Base-by-base conservation (phyloP, 2,329 filamentous ascomycete species). In the Daldinia sp. region DNA sequence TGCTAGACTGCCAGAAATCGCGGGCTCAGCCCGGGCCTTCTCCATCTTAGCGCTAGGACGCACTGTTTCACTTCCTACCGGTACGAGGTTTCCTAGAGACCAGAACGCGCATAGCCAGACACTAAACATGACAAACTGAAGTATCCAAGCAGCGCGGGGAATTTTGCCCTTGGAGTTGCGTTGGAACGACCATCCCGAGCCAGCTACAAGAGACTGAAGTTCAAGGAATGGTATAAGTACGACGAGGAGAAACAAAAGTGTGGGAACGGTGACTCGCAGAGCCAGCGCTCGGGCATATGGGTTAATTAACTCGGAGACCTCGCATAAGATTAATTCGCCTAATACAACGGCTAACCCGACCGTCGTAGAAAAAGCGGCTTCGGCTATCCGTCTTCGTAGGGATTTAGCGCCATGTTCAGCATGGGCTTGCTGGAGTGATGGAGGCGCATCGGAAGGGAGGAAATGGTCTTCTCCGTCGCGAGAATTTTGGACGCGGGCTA, bases 291-390 rank as follows among this genome's bases (percentile, higher is more conserved):
- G 85, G 12, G 92, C 92, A 35, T 84, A 83, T 6, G 89, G 85
- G 70, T 90, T 87, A n/a, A 93, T 85, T 4, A 91, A 85, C 75
- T 93, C 92, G 28, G 92, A 89, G 48, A 97, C 93, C 80, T 97
- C 93, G 74, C 92, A 93, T 7, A 97, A 85, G 51, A 97, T 92
- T 72, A 97, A 82, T 79, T 94, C 90, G 2, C 90, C 93, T 51
- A 97, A 83, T 1, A 95, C 92, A 41, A 91, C 87, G 5, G 93
- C 91, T 7, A 97, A 85, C 0, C 89, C 93, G 39, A 96, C 88
- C 9, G 92, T 97, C 0, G 89, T 86, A 6, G 92, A 90, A 79
- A 97, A 97, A 1, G 92, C 89, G 64, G 86, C 81, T 13, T 89
- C 90, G 1, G 89, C 86, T 12, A 86, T 77, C 26, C 84, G 81